Base-by-base conservation (phyloP, 768 basidiomycete species). In the Terana coerulea region DNA sequence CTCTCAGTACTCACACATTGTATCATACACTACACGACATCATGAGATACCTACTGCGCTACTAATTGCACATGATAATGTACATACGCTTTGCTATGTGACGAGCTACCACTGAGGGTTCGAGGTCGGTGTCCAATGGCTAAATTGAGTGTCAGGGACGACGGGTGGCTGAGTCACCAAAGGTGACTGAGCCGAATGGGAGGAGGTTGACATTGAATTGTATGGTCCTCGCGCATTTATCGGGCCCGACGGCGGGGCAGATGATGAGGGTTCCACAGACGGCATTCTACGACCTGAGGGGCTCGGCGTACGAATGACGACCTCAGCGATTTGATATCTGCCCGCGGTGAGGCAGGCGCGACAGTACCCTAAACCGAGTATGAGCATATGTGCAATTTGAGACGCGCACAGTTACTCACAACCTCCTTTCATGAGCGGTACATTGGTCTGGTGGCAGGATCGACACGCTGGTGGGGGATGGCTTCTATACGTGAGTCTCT, bases 391-490 rank as follows among this genome's bases (percentile, higher is more conserved):
- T 11, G 17, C 22, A 33, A 31, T 40, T 8, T 9, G 14, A n/a
- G 15, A 24, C n/a, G 34, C 3, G 22, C 6, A 19, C 15, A 26
- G 10, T 5, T 22, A 75, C 86, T 75, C 57, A 88, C 88, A 76
- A 35, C 87, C 88, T 51, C 86, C 86, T 63, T 83, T 73, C 47
- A 88, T 79, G n/a, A 90, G 72, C 6, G 88, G 88, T 12, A 89
- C 87, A 60, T 86, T 84, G 14, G 75, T 78, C 62, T 79, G 75
- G 37, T 77, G 76, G 64, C 87, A 90, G 5, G 77, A 67, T 33
- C 75, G 67, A 55, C 87, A 90, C 28, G 75, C 69, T 5, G 45
- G 45, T 8, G 29, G 29, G 3, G 45, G 45, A 29, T 31, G 45
- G 19, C 29, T n/a, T n/a, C n/a, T 30, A 30, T 12, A 34, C 19